Evolutionary conservation across 78 protist genomes (phyloP).

Genomic region (Dictyostelium firmibasis): DNA sequence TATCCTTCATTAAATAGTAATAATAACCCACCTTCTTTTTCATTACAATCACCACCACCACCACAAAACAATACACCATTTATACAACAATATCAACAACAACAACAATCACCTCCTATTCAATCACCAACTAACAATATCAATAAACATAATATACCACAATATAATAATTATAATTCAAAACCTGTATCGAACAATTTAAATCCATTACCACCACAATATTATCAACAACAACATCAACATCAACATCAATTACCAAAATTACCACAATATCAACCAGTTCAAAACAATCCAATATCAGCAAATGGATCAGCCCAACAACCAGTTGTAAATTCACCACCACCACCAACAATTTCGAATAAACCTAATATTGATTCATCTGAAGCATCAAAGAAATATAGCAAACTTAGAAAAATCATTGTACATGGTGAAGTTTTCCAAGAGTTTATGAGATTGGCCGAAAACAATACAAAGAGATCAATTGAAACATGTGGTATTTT

Average conservation of each 20-base stretch:
- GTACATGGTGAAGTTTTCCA: slow-evolving; percentile 28
- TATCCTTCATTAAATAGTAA: slow-evolving; percentile 11
- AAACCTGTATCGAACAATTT: not conserved
- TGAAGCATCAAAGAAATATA: slow-evolving; percentile 67
- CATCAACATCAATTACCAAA: not conserved
- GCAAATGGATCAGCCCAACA: not conserved
- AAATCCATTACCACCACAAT: slow-evolving; percentile 1
- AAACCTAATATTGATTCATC: slow-evolving; percentile 62
- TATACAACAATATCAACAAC: slow-evolving; percentile 8
- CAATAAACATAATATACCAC: not conserved
- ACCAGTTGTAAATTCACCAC: not conserved
- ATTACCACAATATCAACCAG: slow-evolving; percentile 12
- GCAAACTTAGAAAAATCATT: slow-evolving; percentile 35
- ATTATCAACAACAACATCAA: slow-evolving; percentile 16
- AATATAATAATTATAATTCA: not conserved
- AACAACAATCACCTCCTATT: not conserved
- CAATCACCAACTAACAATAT: not conserved
- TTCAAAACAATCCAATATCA: not conserved
- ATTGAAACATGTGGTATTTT: slow-evolving; percentile 86
- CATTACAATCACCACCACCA: slow-evolving; percentile 11
- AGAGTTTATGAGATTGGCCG: slow-evolving; percentile 68
- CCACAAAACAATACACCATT: not conserved
- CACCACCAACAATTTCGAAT: not conserved
- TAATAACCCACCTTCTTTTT: not conserved
- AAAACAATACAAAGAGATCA: slow-evolving; percentile 41